Evolutionary conservation across 2,329 filamentous ascomycete species (phyloP).

Genomic region (Scorias spongiosa): DNA sequence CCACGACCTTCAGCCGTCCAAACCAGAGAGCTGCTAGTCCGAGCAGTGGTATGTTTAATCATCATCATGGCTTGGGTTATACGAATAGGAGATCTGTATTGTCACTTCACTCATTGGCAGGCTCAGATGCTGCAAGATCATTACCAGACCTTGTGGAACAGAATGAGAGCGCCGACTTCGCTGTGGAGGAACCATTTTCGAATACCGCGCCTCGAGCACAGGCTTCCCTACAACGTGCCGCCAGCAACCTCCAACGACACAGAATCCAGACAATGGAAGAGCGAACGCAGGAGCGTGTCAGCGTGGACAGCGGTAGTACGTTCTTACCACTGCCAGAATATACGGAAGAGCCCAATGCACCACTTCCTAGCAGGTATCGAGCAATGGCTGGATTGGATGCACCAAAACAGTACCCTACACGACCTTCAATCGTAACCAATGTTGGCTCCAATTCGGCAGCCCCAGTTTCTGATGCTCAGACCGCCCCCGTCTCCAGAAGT

Average conservation of each 20-base stretch:
- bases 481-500: conserved; percentile 10
- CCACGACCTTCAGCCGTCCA: conserved; percentile 15
- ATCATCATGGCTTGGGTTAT: conserved; percentile 1
- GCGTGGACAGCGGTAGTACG: conserved; percentile 57
- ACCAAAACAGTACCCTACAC: conserved; percentile 5
- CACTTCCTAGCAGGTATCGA: conserved; percentile 20
- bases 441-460: background rate
- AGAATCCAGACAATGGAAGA: conserved; percentile 48
- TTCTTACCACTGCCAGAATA: conserved; percentile 73
- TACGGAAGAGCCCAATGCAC: conserved; percentile 39
- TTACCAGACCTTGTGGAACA: conserved; percentile 20
- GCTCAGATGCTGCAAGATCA: conserved; percentile 12
- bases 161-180: conserved; percentile 11
- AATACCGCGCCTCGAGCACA: conserved; percentile 20
- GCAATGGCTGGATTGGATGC: conserved; percentile 21
- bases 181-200: conserved; percentile 20
- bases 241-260: conserved; percentile 53
- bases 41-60: background rate
- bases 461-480: conserved; percentile 5
- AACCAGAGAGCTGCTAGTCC: conserved; percentile 7
- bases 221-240: conserved; percentile 19
- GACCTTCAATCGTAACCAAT: conserved; percentile 2
- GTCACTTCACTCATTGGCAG: conserved; percentile 12
- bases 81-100: conserved; percentile 10
- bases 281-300: conserved; percentile 27